A percentile compares a stretch with the other conserved stretches of the same genome.
These are phyloP conservation scores for Fusarium austroafricanum DNA, from an alignment of 2,329 filamentous ascomycete genomes.

Conservation along the genomic window DNA sequence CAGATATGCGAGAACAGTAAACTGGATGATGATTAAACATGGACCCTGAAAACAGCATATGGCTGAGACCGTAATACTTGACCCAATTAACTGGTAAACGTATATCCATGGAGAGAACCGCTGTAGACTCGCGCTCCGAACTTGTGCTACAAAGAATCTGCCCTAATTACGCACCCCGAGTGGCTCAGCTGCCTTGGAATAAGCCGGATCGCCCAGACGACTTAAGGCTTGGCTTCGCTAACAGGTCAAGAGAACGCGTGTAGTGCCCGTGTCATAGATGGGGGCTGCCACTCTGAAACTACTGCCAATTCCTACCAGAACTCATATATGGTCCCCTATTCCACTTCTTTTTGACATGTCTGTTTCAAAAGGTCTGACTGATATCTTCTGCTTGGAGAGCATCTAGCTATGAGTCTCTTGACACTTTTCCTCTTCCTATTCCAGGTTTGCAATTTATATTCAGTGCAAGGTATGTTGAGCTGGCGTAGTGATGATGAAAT, in stretches of 20 bases:
- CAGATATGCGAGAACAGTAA: not conserved
- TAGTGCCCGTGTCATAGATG: conserved; percentile 24
- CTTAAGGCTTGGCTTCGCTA: conserved; percentile 22
- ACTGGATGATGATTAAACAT: not conserved
- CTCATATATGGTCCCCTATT: conserved; percentile 10
- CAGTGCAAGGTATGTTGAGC: conserved; percentile 13
- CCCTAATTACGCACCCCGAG: conserved; percentile 22
- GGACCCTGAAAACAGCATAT: too few species aligned
- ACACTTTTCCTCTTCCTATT: conserved; percentile 9
- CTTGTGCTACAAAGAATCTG: not conserved
- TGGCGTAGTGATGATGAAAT: not conserved
- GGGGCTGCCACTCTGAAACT: conserved; percentile 1
- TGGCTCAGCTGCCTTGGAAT: conserved; percentile 35
- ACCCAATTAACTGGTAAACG: not conserved
- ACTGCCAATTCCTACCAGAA: not conserved
- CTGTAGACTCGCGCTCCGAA: not conserved
- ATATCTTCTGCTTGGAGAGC: not conserved
- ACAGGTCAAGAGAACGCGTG: conserved; percentile 13
- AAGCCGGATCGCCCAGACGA: conserved; percentile 14
- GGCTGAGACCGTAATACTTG: too few species aligned
- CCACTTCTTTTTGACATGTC: not conserved
- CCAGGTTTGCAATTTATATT: not conserved
- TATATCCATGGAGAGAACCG: not conserved
- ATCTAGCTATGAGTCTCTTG: conserved; percentile 20
- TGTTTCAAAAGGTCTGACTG: not conserved